These are phyloP conservation scores for Pythium pyrilobum DNA, from an alignment of 352 stramenopile genomes.

Conservation along the genomic window DNA sequence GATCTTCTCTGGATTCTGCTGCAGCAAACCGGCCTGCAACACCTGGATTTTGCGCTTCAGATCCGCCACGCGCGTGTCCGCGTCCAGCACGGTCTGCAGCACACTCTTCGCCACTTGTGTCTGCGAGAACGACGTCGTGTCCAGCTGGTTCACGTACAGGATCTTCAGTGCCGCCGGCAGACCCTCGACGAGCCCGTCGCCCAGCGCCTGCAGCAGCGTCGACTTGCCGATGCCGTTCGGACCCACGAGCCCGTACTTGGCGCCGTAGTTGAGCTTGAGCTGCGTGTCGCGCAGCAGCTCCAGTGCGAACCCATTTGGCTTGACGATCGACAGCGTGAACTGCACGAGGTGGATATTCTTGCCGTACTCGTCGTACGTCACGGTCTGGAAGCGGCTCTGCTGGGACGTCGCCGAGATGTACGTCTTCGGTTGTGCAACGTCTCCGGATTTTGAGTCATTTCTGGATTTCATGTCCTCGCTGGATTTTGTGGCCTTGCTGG, in stretches of 20 bases:
- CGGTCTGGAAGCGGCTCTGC: slow-evolving; percentile 59
- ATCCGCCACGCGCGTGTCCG: slow-evolving; percentile 32
- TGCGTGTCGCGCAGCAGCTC: slow-evolving; percentile 66
- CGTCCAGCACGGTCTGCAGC: slow-evolving; percentile 39
- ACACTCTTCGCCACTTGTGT: slow-evolving; percentile 25
- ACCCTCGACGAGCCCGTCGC: slow-evolving; percentile 73
- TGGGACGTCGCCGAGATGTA: slow-evolving; percentile 33
- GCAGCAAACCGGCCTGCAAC: slow-evolving; percentile 28
- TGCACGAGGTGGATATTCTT: slow-evolving; percentile 58
- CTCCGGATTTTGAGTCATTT: not conserved
- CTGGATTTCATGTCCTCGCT: not conserved
- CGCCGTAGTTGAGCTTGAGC: slow-evolving; percentile 71
- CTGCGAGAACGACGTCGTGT: slow-evolving; percentile 32
- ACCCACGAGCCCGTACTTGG: slow-evolving; percentile 83
- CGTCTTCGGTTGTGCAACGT: not conserved
- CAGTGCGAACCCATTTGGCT: not conserved
- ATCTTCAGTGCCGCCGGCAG: slow-evolving; percentile 41
- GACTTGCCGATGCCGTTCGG: slow-evolving; percentile 87
- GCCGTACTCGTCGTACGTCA: slow-evolving; percentile 52
- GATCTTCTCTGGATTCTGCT: not conserved
- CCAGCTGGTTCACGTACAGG: slow-evolving; percentile 60
- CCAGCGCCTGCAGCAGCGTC: slow-evolving; percentile 91
- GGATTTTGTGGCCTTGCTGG: not conserved
- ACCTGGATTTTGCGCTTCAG: slow-evolving; percentile 33
- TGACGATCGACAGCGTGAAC: slow-evolving; percentile 38